Base-by-base conservation (phyloP, 345 rosid genomes). In the Barbarea vulgaris region DNA sequence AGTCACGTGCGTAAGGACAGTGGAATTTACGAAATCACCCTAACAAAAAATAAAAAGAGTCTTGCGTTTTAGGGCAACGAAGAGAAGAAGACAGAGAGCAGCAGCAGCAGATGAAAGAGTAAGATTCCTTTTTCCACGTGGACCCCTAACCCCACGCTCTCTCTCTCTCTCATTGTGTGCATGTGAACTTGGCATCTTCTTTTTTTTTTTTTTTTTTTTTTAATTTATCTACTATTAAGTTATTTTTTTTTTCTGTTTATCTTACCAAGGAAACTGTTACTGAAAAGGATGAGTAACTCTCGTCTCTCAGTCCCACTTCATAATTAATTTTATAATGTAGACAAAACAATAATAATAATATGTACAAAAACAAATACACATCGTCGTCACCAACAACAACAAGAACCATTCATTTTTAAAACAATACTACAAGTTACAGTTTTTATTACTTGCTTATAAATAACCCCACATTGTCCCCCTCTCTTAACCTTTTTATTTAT, bases 131-230 rank as follows among this genome's bases (percentile, higher is more conserved):
- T 67, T 65, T 64, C 39, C 77, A 72, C 81, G 77, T 78, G 81
- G 81, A 72, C 65, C 77, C 81, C 64, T 44, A 66, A 30, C 81
- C 73, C 77, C 73, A 72, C 69, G 77, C 77, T 59, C 21, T n/a
- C 63, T 67, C 51, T 46, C 63, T 72, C 77, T 77, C 68, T 77
- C 74, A 67, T 72, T 72, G 77, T 67, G 74, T 78, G 77, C 81
- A 72, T 78, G 81, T 78, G 81, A 78, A 72, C 69, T 78, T 72
- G 64, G 74, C 77, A 78, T 72, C 81, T 78, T 72, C 63, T 39
- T 50, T 41, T n/a, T 17, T 24, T 22, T 12, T 24, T 39, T 50
- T 41, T n/a, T 17, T 24, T 22, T 12, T 24, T 46, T 22, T 15
- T 12, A 8, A 6, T 13, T 14, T 56, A 30, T 28, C 13, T 56